Percentiles rank a stretch among this genome's conserved stretches.
These are phyloP conservation scores for Plasmopara viticola DNA, from an alignment of 352 stramenopile genomes.

Conservation along the genomic window DNA sequence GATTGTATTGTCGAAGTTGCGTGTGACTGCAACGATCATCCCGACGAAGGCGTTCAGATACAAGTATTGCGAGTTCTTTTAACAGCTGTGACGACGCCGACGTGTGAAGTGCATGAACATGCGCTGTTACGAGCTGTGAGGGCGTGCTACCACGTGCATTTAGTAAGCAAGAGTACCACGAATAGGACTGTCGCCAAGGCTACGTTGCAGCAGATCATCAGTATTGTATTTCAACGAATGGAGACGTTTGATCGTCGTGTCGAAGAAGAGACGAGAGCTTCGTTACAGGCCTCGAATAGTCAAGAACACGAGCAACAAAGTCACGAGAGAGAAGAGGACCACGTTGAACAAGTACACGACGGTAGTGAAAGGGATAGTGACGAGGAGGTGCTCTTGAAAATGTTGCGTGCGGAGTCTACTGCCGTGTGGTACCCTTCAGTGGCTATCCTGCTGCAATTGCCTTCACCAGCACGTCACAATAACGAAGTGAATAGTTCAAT, in stretches of 20 bases:
- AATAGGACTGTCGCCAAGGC: slow-evolving; percentile 98
- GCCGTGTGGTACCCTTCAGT: slow-evolving; percentile 47
- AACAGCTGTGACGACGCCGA: slow-evolving; percentile 86
- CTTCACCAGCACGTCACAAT: not conserved
- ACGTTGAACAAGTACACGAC: slow-evolving; percentile 11
- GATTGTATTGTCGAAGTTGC: slow-evolving; percentile 86
- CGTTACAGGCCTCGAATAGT: slow-evolving; percentile 45
- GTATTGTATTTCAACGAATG: slow-evolving; percentile 95
- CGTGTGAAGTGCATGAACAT: slow-evolving; percentile 88
- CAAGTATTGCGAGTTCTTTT: slow-evolving; percentile 91
- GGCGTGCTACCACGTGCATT: slow-evolving; percentile 95
- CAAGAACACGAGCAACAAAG: slow-evolving; percentile 18
- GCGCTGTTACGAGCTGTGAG: slow-evolving; percentile 93
- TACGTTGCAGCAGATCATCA: slow-evolving; percentile 96
- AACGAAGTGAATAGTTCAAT: slow-evolving; percentile 1
- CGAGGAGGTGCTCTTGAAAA: slow-evolving; percentile 7
- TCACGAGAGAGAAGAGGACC: slow-evolving; percentile 12
- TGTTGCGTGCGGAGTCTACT: slow-evolving; percentile 10
- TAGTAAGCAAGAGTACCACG: slow-evolving; percentile 86
- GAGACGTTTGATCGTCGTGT: slow-evolving; percentile 86
- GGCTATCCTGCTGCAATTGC: slow-evolving; percentile 25
- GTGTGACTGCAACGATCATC: slow-evolving; percentile 87
- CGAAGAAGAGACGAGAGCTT: slow-evolving; percentile 56
- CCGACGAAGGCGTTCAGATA: slow-evolving; percentile 88
- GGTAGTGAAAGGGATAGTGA: slow-evolving; percentile 22